Evolutionary conservation across 768 basidiomycete genomes (phyloP).

Genomic region (Polyporus arcularius): DNA sequence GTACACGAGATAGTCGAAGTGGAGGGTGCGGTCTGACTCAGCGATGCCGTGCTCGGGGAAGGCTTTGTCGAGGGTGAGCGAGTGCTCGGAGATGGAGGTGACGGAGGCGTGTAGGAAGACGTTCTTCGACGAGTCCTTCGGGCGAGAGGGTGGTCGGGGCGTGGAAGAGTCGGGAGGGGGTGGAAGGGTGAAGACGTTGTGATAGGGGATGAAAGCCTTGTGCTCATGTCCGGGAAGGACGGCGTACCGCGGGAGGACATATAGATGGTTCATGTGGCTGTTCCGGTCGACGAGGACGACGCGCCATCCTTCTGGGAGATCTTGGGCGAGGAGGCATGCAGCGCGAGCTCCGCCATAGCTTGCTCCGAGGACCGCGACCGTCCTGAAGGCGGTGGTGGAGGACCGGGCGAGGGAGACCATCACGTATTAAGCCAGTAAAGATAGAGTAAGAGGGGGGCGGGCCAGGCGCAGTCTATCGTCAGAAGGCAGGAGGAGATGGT

Average conservation of each 20-base stretch:
- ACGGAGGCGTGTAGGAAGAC: constrained; percentile 49
- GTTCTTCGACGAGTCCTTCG: constrained; percentile 13
- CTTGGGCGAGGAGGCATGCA: constrained; percentile 48
- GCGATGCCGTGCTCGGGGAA: constrained; percentile 49
- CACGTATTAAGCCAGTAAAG: constrained; percentile 18
- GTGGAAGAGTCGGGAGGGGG: constrained; percentile 11
- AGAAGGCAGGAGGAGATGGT: constrained; percentile 18
- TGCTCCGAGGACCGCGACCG: constrained; percentile 55
- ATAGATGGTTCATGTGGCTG: constrained; percentile 47
- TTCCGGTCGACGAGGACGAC: constrained; percentile 63
- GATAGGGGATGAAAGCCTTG: constrained; percentile 67
- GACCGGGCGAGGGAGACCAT: background rate
- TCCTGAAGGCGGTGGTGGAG: constrained; percentile 25
- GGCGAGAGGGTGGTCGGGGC: constrained; percentile 6
- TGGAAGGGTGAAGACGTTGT: constrained; percentile 41
- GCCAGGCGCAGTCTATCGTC: constrained; percentile 12
- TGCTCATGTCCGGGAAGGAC: constrained; percentile 63
- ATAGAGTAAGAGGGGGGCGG: constrained; percentile 17
- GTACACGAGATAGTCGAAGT: constrained; percentile 60
- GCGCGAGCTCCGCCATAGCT: constrained; percentile 58
- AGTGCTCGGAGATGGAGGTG: constrained; percentile 38
- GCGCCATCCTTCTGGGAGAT: constrained; percentile 52
- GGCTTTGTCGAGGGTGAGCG: constrained; percentile 46
- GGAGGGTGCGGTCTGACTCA: constrained; percentile 31
- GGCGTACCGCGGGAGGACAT: constrained; percentile 58